These are phyloP conservation scores for Bombardia bombarda DNA, from an alignment of 495 filamentous ascomycete species.

Conservation along the genomic window DNA sequence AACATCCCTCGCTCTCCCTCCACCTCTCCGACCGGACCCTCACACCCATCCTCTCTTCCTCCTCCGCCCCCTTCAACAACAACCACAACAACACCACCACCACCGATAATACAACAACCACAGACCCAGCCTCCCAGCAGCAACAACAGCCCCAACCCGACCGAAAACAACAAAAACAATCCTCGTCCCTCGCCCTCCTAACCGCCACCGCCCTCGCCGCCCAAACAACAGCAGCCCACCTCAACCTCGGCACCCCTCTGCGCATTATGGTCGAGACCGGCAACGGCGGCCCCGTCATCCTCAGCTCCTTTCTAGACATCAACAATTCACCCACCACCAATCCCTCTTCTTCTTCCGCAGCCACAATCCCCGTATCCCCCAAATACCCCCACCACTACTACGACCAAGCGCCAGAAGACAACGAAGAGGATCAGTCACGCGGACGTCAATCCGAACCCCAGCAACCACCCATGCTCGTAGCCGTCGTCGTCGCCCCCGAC, in stretches of 20 bases:
- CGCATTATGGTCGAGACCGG: slow-evolving; percentile 35
- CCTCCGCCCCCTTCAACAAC: slow-evolving; percentile 2
- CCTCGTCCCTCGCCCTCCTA: slow-evolving; percentile 27
- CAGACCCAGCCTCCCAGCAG: background rate
- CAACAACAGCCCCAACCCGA: background rate
- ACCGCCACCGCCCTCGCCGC: slow-evolving; percentile 29
- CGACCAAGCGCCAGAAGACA: background rate
- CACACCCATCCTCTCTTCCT: slow-evolving; percentile 37
- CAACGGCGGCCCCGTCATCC: slow-evolving; percentile 25
- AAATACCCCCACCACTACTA: background rate
- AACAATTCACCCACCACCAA: too few species aligned
- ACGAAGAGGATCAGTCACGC: background rate
- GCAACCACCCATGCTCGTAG: slow-evolving; percentile 23
- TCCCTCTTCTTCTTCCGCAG: background rate
- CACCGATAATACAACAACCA: too few species aligned
- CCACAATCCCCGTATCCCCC: too few species aligned
- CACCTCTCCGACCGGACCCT: slow-evolving; percentile 35
- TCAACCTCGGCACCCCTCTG: slow-evolving; percentile 29
- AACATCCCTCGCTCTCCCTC: slow-evolving; percentile 27
- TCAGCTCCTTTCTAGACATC: slow-evolving; percentile 28
- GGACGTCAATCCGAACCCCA: background rate
- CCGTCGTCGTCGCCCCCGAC: slow-evolving; percentile 21
- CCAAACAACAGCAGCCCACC: slow-evolving; percentile 26
- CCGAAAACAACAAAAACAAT: background rate
- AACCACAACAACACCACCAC: slow-evolving; percentile 2